phyloP scores from a whole-genome alignment of 805 yeast genomes.

The Candida fluviatilis region DNA sequence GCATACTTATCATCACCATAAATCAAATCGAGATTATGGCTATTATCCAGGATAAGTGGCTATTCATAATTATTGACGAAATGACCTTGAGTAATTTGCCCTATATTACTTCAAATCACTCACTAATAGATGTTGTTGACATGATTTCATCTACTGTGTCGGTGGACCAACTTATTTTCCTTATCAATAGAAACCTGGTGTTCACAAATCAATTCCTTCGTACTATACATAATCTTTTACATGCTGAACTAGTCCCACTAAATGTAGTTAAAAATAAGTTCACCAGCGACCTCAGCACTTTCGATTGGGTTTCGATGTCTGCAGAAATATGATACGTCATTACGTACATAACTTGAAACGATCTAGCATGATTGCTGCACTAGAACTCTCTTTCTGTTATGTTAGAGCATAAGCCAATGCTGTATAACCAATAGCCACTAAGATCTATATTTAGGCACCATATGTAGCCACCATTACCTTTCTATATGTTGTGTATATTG shows the following conservation, averaged over 20 bases:
- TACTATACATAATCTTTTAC: slow-evolving; percentile 1
- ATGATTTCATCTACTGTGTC: not conserved
- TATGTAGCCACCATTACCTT: too few relatives aligned
- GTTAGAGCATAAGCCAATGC: too few relatives aligned
- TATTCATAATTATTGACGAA: not conserved
- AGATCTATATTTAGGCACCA: too few relatives aligned
- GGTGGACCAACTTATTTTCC: not conserved
- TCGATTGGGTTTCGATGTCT: not conserved
- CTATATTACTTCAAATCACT: not conserved
- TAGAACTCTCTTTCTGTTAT: too few relatives aligned
- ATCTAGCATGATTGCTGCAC: too few relatives aligned
- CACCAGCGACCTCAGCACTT: not conserved
- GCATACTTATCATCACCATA: not conserved
- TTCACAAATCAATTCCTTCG: not conserved
- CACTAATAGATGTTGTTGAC: not conserved
- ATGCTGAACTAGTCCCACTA: slow-evolving; percentile 4
- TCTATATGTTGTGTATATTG: too few relatives aligned
- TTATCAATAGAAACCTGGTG: slow-evolving; percentile 1
- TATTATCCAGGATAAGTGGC: not conserved
- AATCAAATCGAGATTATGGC: not conserved
- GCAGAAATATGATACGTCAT: too few relatives aligned
- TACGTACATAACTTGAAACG: too few relatives aligned
- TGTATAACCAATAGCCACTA: too few relatives aligned
- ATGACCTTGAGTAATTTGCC: not conserved
- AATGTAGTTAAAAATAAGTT: slow-evolving; percentile 1